A percentile compares a stretch with the other conserved stretches of the same genome.
Conservation (phyloP, 306 rosid genomes). For the Amphicarpaea edgeworthii region DNA sequence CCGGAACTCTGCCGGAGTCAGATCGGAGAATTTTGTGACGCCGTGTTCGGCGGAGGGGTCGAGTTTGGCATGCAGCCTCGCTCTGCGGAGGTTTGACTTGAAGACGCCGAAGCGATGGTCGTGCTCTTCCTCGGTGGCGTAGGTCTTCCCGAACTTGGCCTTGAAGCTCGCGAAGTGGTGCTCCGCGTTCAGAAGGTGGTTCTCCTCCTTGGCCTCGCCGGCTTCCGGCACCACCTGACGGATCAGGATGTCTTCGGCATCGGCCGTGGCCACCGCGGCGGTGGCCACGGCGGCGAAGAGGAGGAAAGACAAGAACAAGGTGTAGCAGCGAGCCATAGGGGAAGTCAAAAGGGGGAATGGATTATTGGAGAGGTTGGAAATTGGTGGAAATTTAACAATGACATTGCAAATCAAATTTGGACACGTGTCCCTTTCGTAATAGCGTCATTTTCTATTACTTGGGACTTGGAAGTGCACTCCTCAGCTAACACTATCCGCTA, state of each 20-base stretch:
- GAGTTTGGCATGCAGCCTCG: slow-evolving; percentile 74
- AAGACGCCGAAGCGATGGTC: slow-evolving; percentile 79
- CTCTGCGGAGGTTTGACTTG: slow-evolving; percentile 74
- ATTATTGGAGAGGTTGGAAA: background rate
- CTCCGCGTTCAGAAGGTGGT: slow-evolving; percentile 67
- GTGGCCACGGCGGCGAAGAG: slow-evolving; percentile 51
- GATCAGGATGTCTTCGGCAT: slow-evolving; percentile 62
- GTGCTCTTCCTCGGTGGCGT: slow-evolving; percentile 74
- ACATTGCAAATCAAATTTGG: background rate
- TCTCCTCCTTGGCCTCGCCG: slow-evolving; percentile 48
- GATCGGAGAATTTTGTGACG: slow-evolving; percentile 87
- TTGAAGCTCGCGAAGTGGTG: slow-evolving; percentile 81
- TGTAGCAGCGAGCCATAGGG: slow-evolving; percentile 53
- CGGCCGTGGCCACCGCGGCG: slow-evolving; percentile 6
- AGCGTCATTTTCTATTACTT: slow-evolving; percentile 14
- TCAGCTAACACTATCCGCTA: background rate
- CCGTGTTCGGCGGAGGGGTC: slow-evolving; percentile 93
- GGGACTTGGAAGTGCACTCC: slow-evolving; percentile 34
- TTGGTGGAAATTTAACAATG: background rate
- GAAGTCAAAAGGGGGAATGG: slow-evolving; percentile 11
- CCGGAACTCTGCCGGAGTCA: slow-evolving; percentile 77
- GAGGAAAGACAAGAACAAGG: slow-evolving; percentile 37
- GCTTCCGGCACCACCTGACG: slow-evolving; percentile 71
- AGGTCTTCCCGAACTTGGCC: slow-evolving; percentile 64
- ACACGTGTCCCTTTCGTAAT: slow-evolving; percentile 32